Evolutionary conservation across 495 filamentous ascomycete species (phyloP), one percentile per base, ranked within the genome.

Genomic region (Copromyces sp.): DNA sequence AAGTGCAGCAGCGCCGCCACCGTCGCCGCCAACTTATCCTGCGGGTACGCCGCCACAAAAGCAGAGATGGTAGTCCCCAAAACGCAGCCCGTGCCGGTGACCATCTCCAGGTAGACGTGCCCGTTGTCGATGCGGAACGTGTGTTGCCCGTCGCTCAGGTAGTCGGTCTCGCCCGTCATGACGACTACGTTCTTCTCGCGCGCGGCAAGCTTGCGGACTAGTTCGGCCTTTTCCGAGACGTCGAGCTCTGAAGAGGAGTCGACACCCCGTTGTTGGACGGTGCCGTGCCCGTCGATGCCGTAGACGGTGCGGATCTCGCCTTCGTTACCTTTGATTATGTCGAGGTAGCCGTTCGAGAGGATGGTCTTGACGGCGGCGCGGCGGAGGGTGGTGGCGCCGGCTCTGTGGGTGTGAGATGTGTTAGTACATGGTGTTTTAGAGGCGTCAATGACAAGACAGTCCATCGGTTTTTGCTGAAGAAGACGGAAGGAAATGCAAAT

Each of bases 281-380:
- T 75, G 39, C 75, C 70, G 9, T 72, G 87, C 32, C 89, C 89
- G 20, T 87, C 81, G 32, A 95, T 90, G 78, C 94, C 93, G 70
- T 86, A 87, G 1, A 94, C 88, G n/a, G 91, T 89, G 39, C 85
- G 82, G 72, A 99, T 95, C 81, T 99, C 95, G 69, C 90, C 89
- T 80, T 96, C 94, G 78, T 99, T 99, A 37, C 95, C 95, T 81
- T 98, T 99, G 81, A 99, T 93, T 29, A 97, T 84, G 80, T 92
- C 89, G 74, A 95, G 92, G 77, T 92, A 92, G 39, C 93, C 93
- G 8, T 82, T 86, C 1, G 86, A 84, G 80, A 97, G 83, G n/a
- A 99, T 87, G 12, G 85, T 85, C 44, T 88, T 89, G 41, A 95
- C 88, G 0, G 92, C 90, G 1, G 85, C 84, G 38, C 91, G 89